Base-by-base conservation (phyloP, 2,329 filamentous ascomycete genomes). In the Ophiostoma angusticollis region DNA sequence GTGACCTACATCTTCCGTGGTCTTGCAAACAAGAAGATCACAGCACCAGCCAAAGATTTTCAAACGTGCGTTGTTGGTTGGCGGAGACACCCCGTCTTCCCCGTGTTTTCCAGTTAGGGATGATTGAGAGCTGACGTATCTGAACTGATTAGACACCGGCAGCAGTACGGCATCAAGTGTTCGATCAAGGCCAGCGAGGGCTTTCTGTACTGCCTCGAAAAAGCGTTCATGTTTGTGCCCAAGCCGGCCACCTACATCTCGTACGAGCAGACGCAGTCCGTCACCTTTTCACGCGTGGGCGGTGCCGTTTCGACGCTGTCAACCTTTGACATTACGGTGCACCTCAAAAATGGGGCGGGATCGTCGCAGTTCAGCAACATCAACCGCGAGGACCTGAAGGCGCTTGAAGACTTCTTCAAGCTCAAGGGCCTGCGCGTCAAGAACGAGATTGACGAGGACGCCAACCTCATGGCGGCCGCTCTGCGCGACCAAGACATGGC, bases 111-210 rank as follows among this genome's bases (percentile, higher is more conserved):
- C n/a, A n/a, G n/a, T n/a, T n/a, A n/a, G n/a, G n/a, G n/a, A n/a
- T n/a, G n/a, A n/a, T n/a, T n/a, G n/a, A n/a, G n/a, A n/a, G n/a
- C n/a, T n/a, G n/a, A n/a, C n/a, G n/a, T n/a, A n/a, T n/a, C n/a
- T n/a, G n/a, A n/a, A n/a, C n/a, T n/a, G n/a, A n/a, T n/a, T n/a
- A 75, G 83, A 49, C 91, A 96, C 63, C 86, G 94, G 57, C 78
- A 82, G 53, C 87, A 95, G 59, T 84, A 80, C 50, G 91, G 91
- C 42, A 93, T 98, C 62, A 98, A 98, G 65, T 98, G 91, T 62
- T 93, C 87, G n/a, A 95, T 98, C 74, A 98, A 98, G 64, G 93
- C 93, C 39, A 95, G 93, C 59, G 91, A 98, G 64, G 91, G 93
- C 44, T 87, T 94, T 56, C 68, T 98, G 36, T 98, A 93, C 72